Conservation (phyloP, 2,329 filamentous ascomycete species). For the Botrytis fabae region DNA sequence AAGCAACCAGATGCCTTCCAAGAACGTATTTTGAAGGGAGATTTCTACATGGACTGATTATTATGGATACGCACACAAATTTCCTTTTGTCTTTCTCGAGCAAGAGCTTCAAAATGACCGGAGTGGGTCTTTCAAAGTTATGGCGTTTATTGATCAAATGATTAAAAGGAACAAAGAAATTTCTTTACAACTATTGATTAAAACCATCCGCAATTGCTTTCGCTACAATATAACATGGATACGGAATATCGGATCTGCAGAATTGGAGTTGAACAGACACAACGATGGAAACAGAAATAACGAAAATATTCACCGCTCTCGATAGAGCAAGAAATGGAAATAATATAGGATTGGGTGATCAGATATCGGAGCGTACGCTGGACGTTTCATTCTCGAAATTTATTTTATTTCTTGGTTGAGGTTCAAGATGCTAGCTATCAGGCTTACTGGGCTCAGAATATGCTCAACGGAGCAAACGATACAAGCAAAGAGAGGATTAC, state of each 20-base stretch:
- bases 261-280: neutral
- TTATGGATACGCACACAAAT: neutral
- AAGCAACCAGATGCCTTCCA: conserved; percentile 91
- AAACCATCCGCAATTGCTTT: neutral
- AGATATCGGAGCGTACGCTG: conserved; percentile 32
- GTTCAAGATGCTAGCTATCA: neutral
- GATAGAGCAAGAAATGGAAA: conserved; percentile 2
- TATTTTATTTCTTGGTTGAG: conserved; percentile 12
- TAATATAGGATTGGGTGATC: conserved; percentile 1
- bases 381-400: conserved; percentile 31
- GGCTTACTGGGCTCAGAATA: neutral
- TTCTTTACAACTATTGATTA: conserved; percentile 3
- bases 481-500: neutral
- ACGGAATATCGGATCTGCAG: neutral
- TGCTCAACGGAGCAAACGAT: neutral
- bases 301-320: neutral
- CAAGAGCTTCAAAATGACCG: conserved; percentile 4
- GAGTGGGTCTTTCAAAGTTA: neutral
- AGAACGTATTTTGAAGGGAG: conserved; percentile 94
- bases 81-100: conserved; percentile 10
- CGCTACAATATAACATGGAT: neutral
- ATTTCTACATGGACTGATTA: conserved; percentile 91
- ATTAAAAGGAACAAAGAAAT: neutral
- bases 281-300: neutral
- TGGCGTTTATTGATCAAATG: neutral